Evolutionary conservation across 2,329 filamentous ascomycete species (phyloP).

Genomic region (Talaromyces rugulosus): DNA sequence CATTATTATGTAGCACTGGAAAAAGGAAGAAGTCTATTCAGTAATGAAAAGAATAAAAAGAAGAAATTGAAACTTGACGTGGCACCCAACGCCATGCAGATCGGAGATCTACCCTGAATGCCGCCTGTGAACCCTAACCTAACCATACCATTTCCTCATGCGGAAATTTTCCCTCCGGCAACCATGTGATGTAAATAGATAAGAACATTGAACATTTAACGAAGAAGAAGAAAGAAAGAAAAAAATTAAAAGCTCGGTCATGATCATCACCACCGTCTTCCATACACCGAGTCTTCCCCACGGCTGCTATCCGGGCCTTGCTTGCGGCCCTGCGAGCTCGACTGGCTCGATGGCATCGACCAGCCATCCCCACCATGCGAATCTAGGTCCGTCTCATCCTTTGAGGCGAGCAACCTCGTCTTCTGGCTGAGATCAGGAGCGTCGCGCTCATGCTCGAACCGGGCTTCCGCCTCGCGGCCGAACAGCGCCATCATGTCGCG

Average conservation of each 20-base stretch:
- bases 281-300: conserved; percentile 40
- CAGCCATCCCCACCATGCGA: conserved; percentile 8
- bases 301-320: conserved; percentile 21
- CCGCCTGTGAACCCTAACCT: not conserved
- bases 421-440: conserved; percentile 30
- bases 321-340: conserved; percentile 16
- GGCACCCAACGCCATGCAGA: not conserved
- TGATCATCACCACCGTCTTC: conserved; percentile 31
- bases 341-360: conserved; percentile 16
- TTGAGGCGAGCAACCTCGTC: conserved; percentile 25
- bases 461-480: conserved; percentile 60
- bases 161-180: not conserved
- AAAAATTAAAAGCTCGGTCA: not conserved
- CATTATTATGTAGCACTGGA: not conserved
- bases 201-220: not conserved
- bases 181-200: not conserved
- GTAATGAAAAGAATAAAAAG: not conserved
- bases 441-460: conserved; percentile 39
- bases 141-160: not conserved
- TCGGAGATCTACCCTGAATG: not conserved
- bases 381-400: conserved; percentile 19
- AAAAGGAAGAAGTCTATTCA: not conserved
- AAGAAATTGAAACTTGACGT: not conserved
- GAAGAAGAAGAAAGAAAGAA: not conserved
- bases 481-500: conserved; percentile 92